Percentiles rank a stretch among this genome's conserved stretches.
phyloP scores from a whole-genome alignment of 257 asterid genomes.

The Ajuga chamaepitys region DNA sequence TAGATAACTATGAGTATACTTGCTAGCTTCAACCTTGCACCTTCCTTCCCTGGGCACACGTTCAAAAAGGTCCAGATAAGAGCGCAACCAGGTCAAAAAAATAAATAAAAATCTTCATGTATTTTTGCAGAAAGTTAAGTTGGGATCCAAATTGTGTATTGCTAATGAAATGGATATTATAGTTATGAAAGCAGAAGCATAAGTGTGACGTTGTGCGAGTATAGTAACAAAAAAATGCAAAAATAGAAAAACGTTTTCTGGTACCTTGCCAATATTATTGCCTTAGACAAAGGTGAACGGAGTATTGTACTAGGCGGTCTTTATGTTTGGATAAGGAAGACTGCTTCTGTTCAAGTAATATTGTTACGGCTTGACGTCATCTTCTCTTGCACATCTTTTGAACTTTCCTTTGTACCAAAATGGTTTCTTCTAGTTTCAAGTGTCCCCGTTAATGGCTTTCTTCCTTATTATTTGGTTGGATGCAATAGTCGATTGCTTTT shows the following conservation, averaged over 20 bases:
- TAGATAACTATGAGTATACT: constrained; percentile 12
- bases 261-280: constrained; percentile 1
- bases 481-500: constrained; percentile 1
- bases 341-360: neutral
- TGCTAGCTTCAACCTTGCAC: constrained; percentile 11
- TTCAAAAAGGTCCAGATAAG: constrained; percentile 4
- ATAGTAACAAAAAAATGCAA: neutral
- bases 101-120: neutral
- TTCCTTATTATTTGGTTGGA: neutral
- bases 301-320: neutral
- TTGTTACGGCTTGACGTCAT: neutral
- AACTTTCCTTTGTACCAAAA: constrained; percentile 2
- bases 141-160: constrained; percentile 8
- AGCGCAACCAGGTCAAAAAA: constrained; percentile 5
- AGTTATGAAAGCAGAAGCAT: constrained; percentile 5
- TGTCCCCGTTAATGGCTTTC: neutral
- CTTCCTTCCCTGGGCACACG: neutral
- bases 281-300: constrained; percentile 4
- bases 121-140: neutral
- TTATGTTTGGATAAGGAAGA: neutral
- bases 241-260: neutral
- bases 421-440: constrained; percentile 8
- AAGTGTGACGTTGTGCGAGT: constrained; percentile 5
- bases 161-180: constrained; percentile 12
- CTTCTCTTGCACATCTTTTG: neutral